Evolutionary conservation across 2,329 filamentous ascomycete genomes (phyloP), one percentile per base, ranked within the genome.

Genomic region (Fusarium mundagurra): DNA sequence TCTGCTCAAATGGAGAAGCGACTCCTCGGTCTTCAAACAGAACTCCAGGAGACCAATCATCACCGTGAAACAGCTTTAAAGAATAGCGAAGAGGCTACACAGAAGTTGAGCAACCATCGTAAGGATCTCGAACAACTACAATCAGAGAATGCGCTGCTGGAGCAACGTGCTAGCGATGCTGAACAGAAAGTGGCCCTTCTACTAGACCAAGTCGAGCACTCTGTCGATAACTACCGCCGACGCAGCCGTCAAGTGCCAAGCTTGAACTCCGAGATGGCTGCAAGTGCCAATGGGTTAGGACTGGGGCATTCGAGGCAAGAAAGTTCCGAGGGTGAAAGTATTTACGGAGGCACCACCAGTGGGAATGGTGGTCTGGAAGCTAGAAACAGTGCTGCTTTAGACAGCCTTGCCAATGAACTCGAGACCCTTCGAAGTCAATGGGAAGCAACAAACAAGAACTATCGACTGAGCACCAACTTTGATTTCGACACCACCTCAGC

Each of bases 371-470:
- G 65, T 47, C 77, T 82, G 39, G 85, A 89, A 63, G 85, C 83
- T 59, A 86, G 89, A 74, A 89, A 90, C 81, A 90, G 88, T 78
- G 86, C 84, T 76, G 96, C 95, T 7, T 88, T 99, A 27, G 96
- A 99, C 83, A 96, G 92, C 73, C 89, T 99, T 31, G 96, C 96
- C 17, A 94, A 91, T 72, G 96, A 99, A 84, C 90, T 99, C 13
- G 96, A 99, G 81, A 93, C 94, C 18, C 87, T 99, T 54, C 91
- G 96, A 60, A 94, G 88, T 60, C 95, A 98, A 78, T 99, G 96
- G 96, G 95, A 98, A 84, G 94, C 92, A 44, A 98, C 95, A 18
- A 98, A 96, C 85, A 96, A 97, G 83, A 97, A 94, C 79, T 98
- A 98, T 82, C 92, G 96, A 31, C 86, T 98, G 50, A 97, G 94